These are phyloP conservation scores for Aegilops sharonensis DNA, from an alignment of 176 grass and related monocot genomes.

Conservation along the genomic window DNA sequence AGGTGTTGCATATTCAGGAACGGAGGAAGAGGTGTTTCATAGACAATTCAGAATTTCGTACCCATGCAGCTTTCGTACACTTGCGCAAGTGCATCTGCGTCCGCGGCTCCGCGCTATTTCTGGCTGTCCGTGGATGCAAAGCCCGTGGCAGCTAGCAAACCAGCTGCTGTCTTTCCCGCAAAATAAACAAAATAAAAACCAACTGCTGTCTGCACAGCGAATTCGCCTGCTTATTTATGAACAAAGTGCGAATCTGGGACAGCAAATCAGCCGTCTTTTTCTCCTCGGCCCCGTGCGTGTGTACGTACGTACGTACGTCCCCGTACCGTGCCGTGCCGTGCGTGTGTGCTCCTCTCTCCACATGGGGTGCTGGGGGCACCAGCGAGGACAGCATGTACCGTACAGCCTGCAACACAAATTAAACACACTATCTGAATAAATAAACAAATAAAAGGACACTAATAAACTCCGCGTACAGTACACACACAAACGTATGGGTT, in stretches of 20 bases:
- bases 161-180: too few species aligned
- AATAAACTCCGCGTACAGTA: background rate
- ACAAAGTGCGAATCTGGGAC: too few species aligned
- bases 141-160: background rate
- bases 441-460: too few species aligned
- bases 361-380: slow-evolving; percentile 5
- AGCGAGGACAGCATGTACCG: background rate
- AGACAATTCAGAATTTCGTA: too few species aligned
- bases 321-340: background rate
- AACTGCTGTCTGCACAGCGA: background rate
- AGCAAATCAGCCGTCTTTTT: background rate
- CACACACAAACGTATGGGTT: background rate
- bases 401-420: background rate
- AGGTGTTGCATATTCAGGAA: too few species aligned
- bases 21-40: too few species aligned
- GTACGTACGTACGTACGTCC: background rate
- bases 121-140: background rate
- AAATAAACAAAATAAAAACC: too few species aligned
- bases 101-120: background rate
- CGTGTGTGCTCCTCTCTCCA: slow-evolving; percentile 5
- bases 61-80: too few species aligned
- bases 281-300: background rate
- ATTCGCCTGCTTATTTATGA: too few species aligned
- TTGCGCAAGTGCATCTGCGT: too few species aligned
- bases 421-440: too few species aligned